phyloP scores from a whole-genome alignment of 306 rosid genomes.

The Datisca glomerata region DNA sequence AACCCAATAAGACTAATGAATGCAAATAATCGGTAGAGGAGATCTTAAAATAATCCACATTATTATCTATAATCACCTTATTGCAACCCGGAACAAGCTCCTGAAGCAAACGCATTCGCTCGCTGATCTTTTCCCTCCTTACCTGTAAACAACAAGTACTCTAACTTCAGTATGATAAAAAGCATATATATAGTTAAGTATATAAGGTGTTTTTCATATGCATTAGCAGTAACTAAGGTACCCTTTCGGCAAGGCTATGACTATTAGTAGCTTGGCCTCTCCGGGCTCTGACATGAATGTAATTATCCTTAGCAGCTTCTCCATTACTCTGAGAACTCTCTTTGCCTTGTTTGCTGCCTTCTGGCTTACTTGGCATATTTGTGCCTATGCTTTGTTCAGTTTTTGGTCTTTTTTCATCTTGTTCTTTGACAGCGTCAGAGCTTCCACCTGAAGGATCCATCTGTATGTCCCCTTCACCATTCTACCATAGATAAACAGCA shows the following conservation, averaged over 20 bases:
- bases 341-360: slow-evolving; percentile 51
- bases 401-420: slow-evolving; percentile 52
- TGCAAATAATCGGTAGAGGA: not conserved
- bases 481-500: slow-evolving; percentile 29
- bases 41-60: not conserved
- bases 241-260: slow-evolving; percentile 99
- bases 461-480: slow-evolving; percentile 45
- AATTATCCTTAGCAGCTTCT: slow-evolving; percentile 65
- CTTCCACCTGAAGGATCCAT: slow-evolving; percentile 51
- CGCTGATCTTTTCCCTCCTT: slow-evolving; percentile 97
- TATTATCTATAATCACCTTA: slow-evolving; percentile 38
- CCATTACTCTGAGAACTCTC: slow-evolving; percentile 50
- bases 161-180: too few species aligned
- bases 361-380: slow-evolving; percentile 47
- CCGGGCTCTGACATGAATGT: slow-evolving; percentile 95
- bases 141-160: slow-evolving; percentile 41
- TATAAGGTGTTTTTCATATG: too few species aligned
- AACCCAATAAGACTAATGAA: not conserved
- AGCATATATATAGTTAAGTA: too few species aligned
- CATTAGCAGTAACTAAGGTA: too few species aligned
- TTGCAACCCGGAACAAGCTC: slow-evolving; percentile 99
- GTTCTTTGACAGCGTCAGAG: slow-evolving; percentile 55
- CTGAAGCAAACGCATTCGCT: slow-evolving; percentile 95
- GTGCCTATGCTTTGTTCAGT: slow-evolving; percentile 36
- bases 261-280: slow-evolving; percentile 99